Evolutionary conservation across 441 rosid species (phyloP).

Genomic region (Rhodomyrtus psidioides): DNA sequence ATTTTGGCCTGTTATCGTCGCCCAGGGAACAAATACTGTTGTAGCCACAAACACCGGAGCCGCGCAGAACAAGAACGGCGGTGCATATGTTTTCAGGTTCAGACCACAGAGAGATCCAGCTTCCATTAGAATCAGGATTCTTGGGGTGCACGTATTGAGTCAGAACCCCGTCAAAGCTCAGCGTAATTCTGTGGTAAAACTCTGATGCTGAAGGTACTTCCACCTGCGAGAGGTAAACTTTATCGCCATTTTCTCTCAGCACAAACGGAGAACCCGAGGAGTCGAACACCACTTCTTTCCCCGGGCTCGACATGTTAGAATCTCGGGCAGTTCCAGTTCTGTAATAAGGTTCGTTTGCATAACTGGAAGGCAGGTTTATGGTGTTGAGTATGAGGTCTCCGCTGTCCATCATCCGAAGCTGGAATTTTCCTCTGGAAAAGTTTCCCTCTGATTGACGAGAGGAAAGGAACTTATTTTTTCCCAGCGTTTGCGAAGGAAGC

Average conservation of each 20-base stretch:
- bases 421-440: slow-evolving; percentile 26
- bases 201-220: not conserved
- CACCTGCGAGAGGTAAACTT: not conserved
- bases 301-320: slow-evolving; percentile 4
- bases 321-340: not conserved
- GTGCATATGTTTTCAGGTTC: slow-evolving; percentile 2
- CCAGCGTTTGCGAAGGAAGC: slow-evolving; percentile 32
- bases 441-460: slow-evolving; percentile 5
- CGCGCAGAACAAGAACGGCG: not conserved
- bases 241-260: not conserved
- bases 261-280: slow-evolving; percentile 15
- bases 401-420: slow-evolving; percentile 8
- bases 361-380: slow-evolving; percentile 16
- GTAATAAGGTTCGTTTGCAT: slow-evolving; percentile 12
- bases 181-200: not conserved
- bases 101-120: not conserved
- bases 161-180: slow-evolving; percentile 14
- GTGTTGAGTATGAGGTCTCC: slow-evolving; percentile 19
- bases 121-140: not conserved
- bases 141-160: not conserved
- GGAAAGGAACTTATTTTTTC: not conserved
- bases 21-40: slow-evolving; percentile 1
- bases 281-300: slow-evolving; percentile 14
- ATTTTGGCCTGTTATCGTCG: not conserved
- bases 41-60: slow-evolving; percentile 11